Base-by-base conservation (phyloP, 768 basidiomycete species). In the Macrolepiota dolichaula region DNA sequence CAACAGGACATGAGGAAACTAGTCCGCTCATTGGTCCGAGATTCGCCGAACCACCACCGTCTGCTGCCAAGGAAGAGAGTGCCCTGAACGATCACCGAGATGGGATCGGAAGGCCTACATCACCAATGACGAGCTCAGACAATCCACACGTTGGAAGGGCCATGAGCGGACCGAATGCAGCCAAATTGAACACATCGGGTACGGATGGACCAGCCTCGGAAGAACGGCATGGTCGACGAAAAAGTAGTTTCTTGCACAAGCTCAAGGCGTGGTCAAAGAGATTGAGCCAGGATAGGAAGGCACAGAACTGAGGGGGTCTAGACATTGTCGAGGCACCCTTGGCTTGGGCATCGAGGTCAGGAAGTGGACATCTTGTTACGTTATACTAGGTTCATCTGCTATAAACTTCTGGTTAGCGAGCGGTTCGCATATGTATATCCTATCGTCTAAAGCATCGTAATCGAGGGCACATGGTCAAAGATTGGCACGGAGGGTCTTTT, bases 261-360 rank as follows among this genome's bases (percentile, higher is more conserved):
- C 25, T 61, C 2, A 61, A 55, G 29, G 42, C 35, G 19, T 55
- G 52, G 52, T 61, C 59, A 19, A 61, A 55, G 53, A 55, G 53
- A 24, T 25, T 60, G 42, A 53, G 51, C n/a, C 59, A 60, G n/a
- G 44, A 55, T 29, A 47, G 46, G n/a, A 61, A 61, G 29, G 37
- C 50, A 13, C 25, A 51, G 15, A 59, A 51, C 17, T 50, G 47
- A 50, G 25, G 22, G 22, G 29, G 9, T 12, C 19, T 24, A 24
- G 25, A 25, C 47, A 27, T 49, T 49, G 19, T n/a, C 12, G 17
- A 17, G 0, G 42, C 15, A n/a, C 9, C 15, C 42, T 44, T 44
- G 42, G 7, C 19, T 44, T 19, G 42, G 42, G 17, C 5, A 7
- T 44, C 19, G 47, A 24, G 47, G 22, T 27, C 25, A 12, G 13